A percentile compares a stretch with the other conserved stretches of the same genome.
Evolutionary conservation across 2,329 filamentous ascomycete species (phyloP).

Genomic region (Fusarium ambrosium): DNA sequence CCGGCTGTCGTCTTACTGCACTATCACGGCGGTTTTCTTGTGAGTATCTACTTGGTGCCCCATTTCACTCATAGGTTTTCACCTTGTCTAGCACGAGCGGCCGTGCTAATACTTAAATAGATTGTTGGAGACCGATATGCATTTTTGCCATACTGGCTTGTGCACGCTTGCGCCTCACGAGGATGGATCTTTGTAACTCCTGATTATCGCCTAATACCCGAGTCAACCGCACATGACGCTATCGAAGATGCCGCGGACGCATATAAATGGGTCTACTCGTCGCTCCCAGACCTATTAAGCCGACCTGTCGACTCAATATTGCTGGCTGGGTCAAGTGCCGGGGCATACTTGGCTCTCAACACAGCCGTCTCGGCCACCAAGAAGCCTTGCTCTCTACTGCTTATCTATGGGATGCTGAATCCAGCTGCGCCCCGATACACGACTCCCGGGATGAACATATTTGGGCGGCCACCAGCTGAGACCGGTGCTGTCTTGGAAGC

Average conservation of each 20-base stretch:
- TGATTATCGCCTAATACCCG: slow-evolving; percentile 40
- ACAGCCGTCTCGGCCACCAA: slow-evolving; percentile 2
- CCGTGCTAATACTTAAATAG: background rate
- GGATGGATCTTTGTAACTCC: slow-evolving; percentile 44
- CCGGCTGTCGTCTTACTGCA: background rate
- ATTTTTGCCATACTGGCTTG: slow-evolving; percentile 38
- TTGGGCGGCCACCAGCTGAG: slow-evolving; percentile 18
- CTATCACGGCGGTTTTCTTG: background rate
- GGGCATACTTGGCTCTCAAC: slow-evolving; percentile 31
- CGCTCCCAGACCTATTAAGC: slow-evolving; percentile 2
- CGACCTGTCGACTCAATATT: slow-evolving; percentile 22
- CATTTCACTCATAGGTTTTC: background rate
- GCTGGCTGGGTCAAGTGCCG: slow-evolving; percentile 37
- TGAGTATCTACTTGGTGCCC: background rate
- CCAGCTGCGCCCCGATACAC: slow-evolving; percentile 19
- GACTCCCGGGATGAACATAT: slow-evolving; percentile 30
- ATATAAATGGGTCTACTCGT: slow-evolving; percentile 34
- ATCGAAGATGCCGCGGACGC: slow-evolving; percentile 35
- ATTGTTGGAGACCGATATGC: slow-evolving; percentile 39
- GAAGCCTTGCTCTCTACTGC: slow-evolving; percentile 24
- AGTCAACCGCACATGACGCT: slow-evolving; percentile 32
- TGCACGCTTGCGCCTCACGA: slow-evolving; percentile 28
- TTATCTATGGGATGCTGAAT: slow-evolving; percentile 40
- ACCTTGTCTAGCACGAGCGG: background rate
- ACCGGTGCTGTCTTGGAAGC: slow-evolving; percentile 6